A percentile compares a stretch with the other conserved stretches of the same genome.
Evolutionary conservation across 2,329 filamentous ascomycete species (phyloP).

Genomic region (Pseudogymnoascus verrucosus): DNA sequence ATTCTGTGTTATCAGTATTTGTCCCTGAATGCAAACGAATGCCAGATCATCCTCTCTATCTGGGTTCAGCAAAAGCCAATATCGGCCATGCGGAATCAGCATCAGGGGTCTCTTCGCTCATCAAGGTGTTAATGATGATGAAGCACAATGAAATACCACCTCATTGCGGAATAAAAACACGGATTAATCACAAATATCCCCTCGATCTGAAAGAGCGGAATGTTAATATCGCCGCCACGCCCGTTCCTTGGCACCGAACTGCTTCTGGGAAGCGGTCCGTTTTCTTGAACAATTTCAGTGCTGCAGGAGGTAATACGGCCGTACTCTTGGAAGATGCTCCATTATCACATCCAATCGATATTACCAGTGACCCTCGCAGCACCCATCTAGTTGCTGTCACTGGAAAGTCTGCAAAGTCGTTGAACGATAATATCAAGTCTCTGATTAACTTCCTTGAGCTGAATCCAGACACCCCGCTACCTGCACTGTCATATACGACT

Average conservation of each 20-base stretch:
- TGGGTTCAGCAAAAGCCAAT: slow-evolving; percentile 16
- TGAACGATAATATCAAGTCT: slow-evolving; percentile 20
- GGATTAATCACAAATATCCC: slow-evolving; percentile 26
- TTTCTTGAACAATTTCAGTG: slow-evolving; percentile 42
- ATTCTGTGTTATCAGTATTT: not conserved
- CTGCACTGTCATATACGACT: slow-evolving; percentile 15
- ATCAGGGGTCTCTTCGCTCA: slow-evolving; percentile 21
- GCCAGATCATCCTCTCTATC: slow-evolving; percentile 45
- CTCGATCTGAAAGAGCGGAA: slow-evolving; percentile 29
- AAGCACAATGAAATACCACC: slow-evolving; percentile 21
- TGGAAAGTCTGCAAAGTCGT: slow-evolving; percentile 32
- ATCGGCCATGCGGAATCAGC: slow-evolving; percentile 21
- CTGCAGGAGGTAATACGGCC: slow-evolving; percentile 20
- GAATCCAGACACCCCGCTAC: slow-evolving; percentile 14
- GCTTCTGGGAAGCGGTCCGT: slow-evolving; percentile 31
- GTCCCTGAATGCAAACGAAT: slow-evolving; percentile 32
- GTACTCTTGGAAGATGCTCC: slow-evolving; percentile 20
- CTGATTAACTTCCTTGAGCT: slow-evolving; percentile 20
- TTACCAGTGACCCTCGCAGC: slow-evolving; percentile 31
- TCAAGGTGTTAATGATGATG: slow-evolving; percentile 26
- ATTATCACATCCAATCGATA: not conserved
- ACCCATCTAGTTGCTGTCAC: slow-evolving; percentile 37
- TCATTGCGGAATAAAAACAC: slow-evolving; percentile 21
- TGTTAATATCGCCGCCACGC: slow-evolving; percentile 17
- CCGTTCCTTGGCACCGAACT: slow-evolving; percentile 26